Percentiles rank a stretch among this genome's conserved stretches.
These are phyloP conservation scores for Suhomyces chickasaworum DNA, from an alignment of 1,139 yeast genomes.

Conservation along the genomic window DNA sequence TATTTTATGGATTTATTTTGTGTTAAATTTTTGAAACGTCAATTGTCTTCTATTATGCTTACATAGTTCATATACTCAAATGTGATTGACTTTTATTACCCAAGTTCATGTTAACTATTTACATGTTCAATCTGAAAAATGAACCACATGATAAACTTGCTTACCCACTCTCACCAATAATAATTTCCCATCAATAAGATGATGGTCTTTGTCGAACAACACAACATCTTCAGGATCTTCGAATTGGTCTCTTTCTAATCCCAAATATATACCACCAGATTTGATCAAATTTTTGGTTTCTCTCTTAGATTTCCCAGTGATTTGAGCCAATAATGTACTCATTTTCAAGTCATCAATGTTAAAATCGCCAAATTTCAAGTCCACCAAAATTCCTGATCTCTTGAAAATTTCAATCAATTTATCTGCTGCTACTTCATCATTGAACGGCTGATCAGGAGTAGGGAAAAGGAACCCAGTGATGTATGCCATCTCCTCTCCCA, in stretches of 20 bases:
- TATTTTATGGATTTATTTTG: too few species aligned
- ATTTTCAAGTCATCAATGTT: conserved; percentile 39
- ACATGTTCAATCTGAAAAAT: conserved; percentile 27
- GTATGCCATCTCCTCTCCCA: conserved; percentile 64
- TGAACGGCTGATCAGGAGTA: conserved; percentile 51
- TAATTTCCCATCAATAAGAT: conserved; percentile 60
- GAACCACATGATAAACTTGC: conserved; percentile 59
- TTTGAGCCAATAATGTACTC: conserved; percentile 41
- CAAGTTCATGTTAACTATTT: not conserved
- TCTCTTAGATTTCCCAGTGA: conserved; percentile 42
- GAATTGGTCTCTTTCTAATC: conserved; percentile 59
- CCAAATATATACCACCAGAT: conserved; percentile 76
- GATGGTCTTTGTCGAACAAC: conserved; percentile 45
- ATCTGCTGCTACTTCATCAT: conserved; percentile 50
- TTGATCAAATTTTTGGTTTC: conserved; percentile 67
- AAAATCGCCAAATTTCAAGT: conserved; percentile 38
- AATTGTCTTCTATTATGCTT: too few species aligned
- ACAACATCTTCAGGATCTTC: conserved; percentile 52
- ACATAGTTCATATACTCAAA: too few species aligned
- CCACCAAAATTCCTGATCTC: conserved; percentile 59
- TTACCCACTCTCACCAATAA: conserved; percentile 78
- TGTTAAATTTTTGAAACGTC: too few species aligned
- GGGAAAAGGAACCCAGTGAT: conserved; percentile 71
- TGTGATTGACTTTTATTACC: not conserved
- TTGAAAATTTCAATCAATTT: conserved; percentile 60